phyloP scores from a whole-genome alignment of 202 grass and related monocot genomes.

The Cymbopogon flexuosus region DNA sequence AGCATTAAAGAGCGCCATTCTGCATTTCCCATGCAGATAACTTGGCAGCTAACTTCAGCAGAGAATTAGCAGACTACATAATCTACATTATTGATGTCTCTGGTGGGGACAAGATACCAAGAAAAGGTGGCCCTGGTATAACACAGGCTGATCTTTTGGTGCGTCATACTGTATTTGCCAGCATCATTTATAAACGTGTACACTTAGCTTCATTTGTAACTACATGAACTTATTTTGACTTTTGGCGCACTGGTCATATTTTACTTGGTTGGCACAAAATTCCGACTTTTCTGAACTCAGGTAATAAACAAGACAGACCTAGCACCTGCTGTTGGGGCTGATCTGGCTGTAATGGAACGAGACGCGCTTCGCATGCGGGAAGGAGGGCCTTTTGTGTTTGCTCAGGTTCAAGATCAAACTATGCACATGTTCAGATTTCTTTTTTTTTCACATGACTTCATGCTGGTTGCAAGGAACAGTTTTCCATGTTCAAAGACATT shows the following conservation, averaged over 20 bases:
- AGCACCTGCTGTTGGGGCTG: conserved; percentile 72
- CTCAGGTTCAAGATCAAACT: conserved; percentile 49
- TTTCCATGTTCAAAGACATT: not conserved
- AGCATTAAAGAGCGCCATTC: not conserved
- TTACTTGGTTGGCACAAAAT: not conserved
- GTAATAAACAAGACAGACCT: conserved; percentile 98
- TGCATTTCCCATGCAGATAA: conserved; percentile 61
- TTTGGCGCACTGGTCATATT: not conserved
- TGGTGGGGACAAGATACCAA: conserved; percentile 95
- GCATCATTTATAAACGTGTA: not conserved
- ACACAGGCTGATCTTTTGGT: conserved; percentile 95
- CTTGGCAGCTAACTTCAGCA: conserved; percentile 94
- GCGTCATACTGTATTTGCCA: not conserved
- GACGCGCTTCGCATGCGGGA: conserved; percentile 84
- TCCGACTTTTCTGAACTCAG: conserved; percentile 21
- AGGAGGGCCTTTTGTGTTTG: conserved; percentile 88
- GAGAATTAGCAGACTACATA: conserved; percentile 94
- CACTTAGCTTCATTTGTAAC: not conserved
- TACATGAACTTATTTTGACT: not conserved
- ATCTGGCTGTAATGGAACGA: conserved; percentile 79
- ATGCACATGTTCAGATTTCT: not conserved
- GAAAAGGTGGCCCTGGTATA: conserved; percentile 93
- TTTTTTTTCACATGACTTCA: not conserved
- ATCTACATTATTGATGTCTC: conserved; percentile 99
- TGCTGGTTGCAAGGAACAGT: not conserved